Evolutionary conservation across 495 filamentous ascomycete genomes (phyloP), one percentile per base, ranked within the genome.

Genomic region (Amniculicola lignicola): DNA sequence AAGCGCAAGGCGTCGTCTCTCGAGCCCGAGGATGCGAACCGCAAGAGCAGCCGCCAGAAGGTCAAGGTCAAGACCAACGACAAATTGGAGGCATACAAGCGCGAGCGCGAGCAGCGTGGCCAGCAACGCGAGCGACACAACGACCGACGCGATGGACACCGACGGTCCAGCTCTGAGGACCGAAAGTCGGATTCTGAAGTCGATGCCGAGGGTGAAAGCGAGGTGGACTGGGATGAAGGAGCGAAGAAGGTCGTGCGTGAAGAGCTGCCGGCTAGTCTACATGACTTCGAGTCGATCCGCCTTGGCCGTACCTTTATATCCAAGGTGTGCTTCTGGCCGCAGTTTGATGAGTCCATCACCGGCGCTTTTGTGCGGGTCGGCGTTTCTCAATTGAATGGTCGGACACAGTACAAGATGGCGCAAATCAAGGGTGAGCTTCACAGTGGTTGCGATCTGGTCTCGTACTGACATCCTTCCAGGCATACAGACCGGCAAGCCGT

Each of bases 281-380:
- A 77, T 2, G 90, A 98, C 64, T 78, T 94, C 57, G 86, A 96
- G 62, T 83, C 86, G 41, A 79, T 88, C 54, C 82, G 88, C 52
- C 77, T 98, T 53, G 88, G 91, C 18, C 81, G 94, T 28, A 82
- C 74, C 55, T 85, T 87, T 61, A 90, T 97, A 61, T 84, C 83
- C 4, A 80, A 88, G 64, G 84, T 95, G 36, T 94, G 88, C 74
- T 96, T 93, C 74, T 88, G 88, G 56, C 93, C 93, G 18, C 85
- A 84, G 10, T 95, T 99, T 51, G 85, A 90, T 15, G 78, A 89
- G 27, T 79, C 84, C 24, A 84, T 96, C 52, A 80, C 77, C 31
- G 80, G 82, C 41, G 93, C 89, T 70, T 96, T 85, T 69, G 82
- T 80, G 22, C 87, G 93, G 44, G 79, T 95, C 67, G 88, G 82